Evolutionary conservation across 345 rosid species (phyloP), one percentile per base, ranked within the genome.

Genomic region (Arabis alpina): DNA sequence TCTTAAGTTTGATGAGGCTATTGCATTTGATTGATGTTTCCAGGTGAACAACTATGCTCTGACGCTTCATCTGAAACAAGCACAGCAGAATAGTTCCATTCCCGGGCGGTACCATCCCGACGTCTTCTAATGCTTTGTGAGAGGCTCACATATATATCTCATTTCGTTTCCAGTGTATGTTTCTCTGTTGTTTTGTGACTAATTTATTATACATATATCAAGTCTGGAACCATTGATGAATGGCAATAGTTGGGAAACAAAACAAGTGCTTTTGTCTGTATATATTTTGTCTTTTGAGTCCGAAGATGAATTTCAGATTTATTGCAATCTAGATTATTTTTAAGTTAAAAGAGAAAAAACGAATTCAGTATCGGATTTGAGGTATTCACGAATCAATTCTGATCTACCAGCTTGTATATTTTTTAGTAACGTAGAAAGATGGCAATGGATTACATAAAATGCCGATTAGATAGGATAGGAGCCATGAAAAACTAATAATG

Each of bases 51-150:
- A 87, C 75, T 87, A 87, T 77, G 92, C 94, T 11, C 72, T 90
- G 55, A 86, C 87, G 12, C 64, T 90, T 86, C 97, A 90, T 71
- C 75, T 85, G 80, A 83, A 81, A 66, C 89, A 85, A 62, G 84
- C 84, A 6, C 78, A 78, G 64, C 84, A 81, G 71, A 78, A 70
- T 48, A 78, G 67, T 49, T 81, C 84, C 5, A 81, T 81, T 60
- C 75, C 92, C 0, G 97, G 97, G 8, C 80, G 90, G 42, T 90
- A 85, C 80, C 82, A 85, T 77, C 97, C 97, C 0, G 97, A 90
- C 64, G 87, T 90, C 61, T 90, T 88, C 81, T 90, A 82, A 72
- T 42, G 9, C 23, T 42, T 30, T 58, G 23, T 39, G 16, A 59
- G 61, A 12, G 24, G 19, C 16, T 10, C 14, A 40, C 10, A 28